phyloP scores from a whole-genome alignment of 2,329 filamentous ascomycete species.

The Pseudogymnoascus sp. region DNA sequence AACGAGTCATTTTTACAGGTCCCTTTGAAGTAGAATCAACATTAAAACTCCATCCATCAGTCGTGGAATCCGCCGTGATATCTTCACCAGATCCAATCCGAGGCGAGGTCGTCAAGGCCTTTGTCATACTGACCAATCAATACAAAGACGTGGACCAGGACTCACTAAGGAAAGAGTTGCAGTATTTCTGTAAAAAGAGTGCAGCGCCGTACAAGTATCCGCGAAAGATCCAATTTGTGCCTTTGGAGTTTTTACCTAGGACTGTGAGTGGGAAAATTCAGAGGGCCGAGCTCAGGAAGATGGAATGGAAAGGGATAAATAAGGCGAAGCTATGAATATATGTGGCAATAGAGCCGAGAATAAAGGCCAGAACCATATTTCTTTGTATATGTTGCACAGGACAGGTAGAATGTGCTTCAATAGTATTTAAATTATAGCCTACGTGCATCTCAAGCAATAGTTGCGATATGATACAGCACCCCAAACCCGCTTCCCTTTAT shows the following conservation, averaged over 20 bases:
- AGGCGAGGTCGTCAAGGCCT: slow-evolving; percentile 36
- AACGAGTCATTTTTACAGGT: slow-evolving; percentile 18
- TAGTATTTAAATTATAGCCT: not conserved
- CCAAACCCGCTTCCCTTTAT: not conserved
- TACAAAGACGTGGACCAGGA: slow-evolving; percentile 17
- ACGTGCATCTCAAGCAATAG: slow-evolving; percentile 1
- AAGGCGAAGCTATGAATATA: not conserved
- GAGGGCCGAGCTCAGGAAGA: slow-evolving; percentile 31
- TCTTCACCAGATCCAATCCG: slow-evolving; percentile 31
- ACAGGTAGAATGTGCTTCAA: not conserved
- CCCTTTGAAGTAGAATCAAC: slow-evolving; percentile 37
- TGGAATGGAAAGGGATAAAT: slow-evolving; percentile 28
- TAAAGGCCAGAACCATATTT: not conserved
- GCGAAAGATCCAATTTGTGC: slow-evolving; percentile 33
- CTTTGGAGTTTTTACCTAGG: slow-evolving; percentile 31
- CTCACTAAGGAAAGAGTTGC: slow-evolving; percentile 29
- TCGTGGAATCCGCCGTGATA: slow-evolving; percentile 35
- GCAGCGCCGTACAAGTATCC: slow-evolving; percentile 37
- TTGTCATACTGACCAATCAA: slow-evolving; percentile 31
- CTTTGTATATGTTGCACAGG: not conserved
- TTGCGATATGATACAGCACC: not conserved
- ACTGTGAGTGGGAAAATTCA: slow-evolving; percentile 34
- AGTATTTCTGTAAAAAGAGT: slow-evolving; percentile 34
- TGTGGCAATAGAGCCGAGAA: not conserved
- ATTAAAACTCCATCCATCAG: slow-evolving; percentile 32